phyloP scores from a whole-genome alignment of 192 early-diverging fungal species.

The Coemansia sp. region DNA sequence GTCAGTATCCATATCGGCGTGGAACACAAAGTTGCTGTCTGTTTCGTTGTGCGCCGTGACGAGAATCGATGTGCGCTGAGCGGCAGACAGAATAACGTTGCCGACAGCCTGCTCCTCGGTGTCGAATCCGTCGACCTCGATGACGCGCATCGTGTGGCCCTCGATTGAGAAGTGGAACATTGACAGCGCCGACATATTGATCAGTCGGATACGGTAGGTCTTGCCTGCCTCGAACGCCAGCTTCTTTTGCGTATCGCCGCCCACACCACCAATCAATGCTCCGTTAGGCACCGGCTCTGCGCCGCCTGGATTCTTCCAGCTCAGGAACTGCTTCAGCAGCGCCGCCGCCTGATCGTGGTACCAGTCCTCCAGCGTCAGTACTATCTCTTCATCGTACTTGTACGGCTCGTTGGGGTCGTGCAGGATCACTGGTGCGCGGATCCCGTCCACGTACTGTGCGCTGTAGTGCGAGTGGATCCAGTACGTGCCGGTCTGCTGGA shows the following conservation, averaged over 20 bases:
- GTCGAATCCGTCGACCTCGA: slow-evolving; percentile 80
- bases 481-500: slow-evolving; percentile 77
- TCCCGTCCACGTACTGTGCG: slow-evolving; percentile 80
- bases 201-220: slow-evolving; percentile 80
- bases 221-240: slow-evolving; percentile 71
- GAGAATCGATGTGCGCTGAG: slow-evolving; percentile 80
- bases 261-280: slow-evolving; percentile 65
- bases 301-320: slow-evolving; percentile 64
- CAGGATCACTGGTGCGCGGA: slow-evolving; percentile 71
- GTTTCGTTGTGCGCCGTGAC: slow-evolving; percentile 68
- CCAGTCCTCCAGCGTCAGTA: slow-evolving; percentile 70
- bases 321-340: slow-evolving; percentile 61
- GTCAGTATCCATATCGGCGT: slow-evolving; percentile 71
- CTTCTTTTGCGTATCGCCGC: slow-evolving; percentile 26
- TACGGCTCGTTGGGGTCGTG: slow-evolving; percentile 61
- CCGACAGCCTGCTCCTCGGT: slow-evolving; percentile 58
- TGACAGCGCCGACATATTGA: slow-evolving; percentile 77
- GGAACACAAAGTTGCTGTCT: slow-evolving; percentile 66
- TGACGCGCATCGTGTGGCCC: slow-evolving; percentile 72
- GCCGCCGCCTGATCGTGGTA: slow-evolving; percentile 65
- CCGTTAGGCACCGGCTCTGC: slow-evolving; percentile 68
- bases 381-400: slow-evolving; percentile 70
- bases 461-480: slow-evolving; percentile 79
- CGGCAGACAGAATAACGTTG: slow-evolving; percentile 64
- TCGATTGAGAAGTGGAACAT: slow-evolving; percentile 81